Evolutionary conservation across 2,329 filamentous ascomycete genomes (phyloP), one percentile per base, ranked within the genome.

Genomic region (Teratosphaeria zuluensis): DNA sequence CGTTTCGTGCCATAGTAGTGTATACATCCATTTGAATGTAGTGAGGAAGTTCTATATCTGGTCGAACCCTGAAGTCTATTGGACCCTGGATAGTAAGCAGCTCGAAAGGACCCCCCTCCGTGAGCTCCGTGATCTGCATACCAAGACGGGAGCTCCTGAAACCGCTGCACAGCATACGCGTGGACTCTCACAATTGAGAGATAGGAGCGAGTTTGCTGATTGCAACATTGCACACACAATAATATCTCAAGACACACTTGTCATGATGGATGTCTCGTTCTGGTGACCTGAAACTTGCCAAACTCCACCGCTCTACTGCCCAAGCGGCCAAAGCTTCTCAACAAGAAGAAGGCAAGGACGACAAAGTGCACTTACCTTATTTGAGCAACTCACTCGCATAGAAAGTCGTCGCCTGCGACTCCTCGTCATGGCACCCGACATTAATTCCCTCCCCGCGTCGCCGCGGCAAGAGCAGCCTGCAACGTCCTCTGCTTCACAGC

Each of bases 381-480:
- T 4, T 28, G 24, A 28, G 24, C 33, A 38, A 38, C 6, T 38
- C 24, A 28, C 24, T 38, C 33, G 9, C 11, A 38, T 38, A 38
- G 33, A 38, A 9, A 16, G 33, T 16, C 14, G 33, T 8, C 14
- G 33, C 33, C 14, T 35, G 9, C 8, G 33, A 35, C 33, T 7
- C 33, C 3, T 3, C 33, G 30, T 46, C 48, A 81, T 81, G 78
- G 72, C 79, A 56, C 75, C 78, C 56, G 80, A 81, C 63, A 65
- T 78, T 61, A 80, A 77, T 64, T 72, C 76, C 2, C 69, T 77
- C 24, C 73, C 74, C 31, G 62, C 65, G 4, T 75, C 74, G n/a
- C 72, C 73, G 12, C 70, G 66, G 28, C 66, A 67, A 32, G 62
- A 65, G 51, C 58, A 64, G 24, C 67, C 73, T 59, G 68, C 71